Evolutionary conservation across 768 basidiomycete species (phyloP).

Genomic region (Boletus patriciae): DNA sequence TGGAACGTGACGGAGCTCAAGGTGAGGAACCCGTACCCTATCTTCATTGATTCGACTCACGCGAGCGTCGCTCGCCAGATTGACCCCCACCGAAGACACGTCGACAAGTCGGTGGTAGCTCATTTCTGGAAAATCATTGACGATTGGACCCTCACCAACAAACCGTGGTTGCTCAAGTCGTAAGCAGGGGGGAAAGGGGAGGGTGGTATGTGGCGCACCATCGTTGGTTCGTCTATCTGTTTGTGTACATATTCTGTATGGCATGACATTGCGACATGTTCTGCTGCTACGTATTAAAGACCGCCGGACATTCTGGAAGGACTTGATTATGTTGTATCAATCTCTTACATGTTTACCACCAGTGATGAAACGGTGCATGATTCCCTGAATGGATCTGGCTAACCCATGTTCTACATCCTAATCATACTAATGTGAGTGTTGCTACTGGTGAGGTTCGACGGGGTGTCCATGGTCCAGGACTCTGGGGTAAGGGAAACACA

Average conservation of each 20-base stretch:
- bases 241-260: conserved; percentile 3
- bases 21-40: conserved; percentile 38
- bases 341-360: background rate
- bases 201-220: background rate
- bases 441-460: no score
- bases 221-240: background rate
- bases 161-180: conserved; percentile 67
- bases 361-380: background rate
- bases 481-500: no score
- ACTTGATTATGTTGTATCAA: background rate
- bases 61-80: conserved; percentile 53
- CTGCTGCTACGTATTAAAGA: background rate
- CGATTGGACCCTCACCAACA: conserved; percentile 77
- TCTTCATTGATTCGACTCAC: background rate
- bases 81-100: conserved; percentile 84
- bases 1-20: conserved; percentile 98
- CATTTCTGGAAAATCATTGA: conserved; percentile 96
- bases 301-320: background rate
- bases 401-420: no score
- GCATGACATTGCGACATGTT: background rate
- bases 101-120: conserved; percentile 92
- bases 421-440: no score
- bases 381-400: no score
- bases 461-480: no score
- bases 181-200: conserved; percentile 18